Evolutionary conservation across 495 filamentous ascomycete species (phyloP), one percentile per base, ranked within the genome.

Genomic region (Lichenothelia convexa): DNA sequence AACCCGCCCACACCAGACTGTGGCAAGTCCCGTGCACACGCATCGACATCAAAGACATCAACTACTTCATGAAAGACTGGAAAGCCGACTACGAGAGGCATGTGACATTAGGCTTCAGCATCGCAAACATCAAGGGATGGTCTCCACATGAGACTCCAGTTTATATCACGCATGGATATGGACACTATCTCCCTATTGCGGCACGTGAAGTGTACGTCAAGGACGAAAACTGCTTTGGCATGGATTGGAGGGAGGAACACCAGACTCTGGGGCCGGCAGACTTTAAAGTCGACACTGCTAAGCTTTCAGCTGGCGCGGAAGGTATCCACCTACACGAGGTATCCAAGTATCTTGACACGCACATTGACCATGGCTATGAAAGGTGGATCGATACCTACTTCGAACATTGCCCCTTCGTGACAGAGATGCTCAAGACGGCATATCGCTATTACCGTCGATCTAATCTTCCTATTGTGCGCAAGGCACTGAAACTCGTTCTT

Each of bases 31-130:
- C 85, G 23, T 93, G 85, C 60, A 93, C 85, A 11, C 77, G 85
- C 18, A 92, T 93, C 43, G 85, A 92, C 51, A 93, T 93, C 62
- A 91, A 92, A 65, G 85, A 93, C 45, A 89, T 93, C 49, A 80
- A 71, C 21, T 92, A 85, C 50, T 93, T 93, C 65, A 87, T 92
- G 81, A 92, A 93, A 65, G 85, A 92, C 56, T 93, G 83, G 84
- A 87, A 80, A 59, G 84, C 81, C 12, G 85, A 93, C 48, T 91
- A 82, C 51, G 84, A 92, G 57, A 76, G 84, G 35, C 85, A 93
- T 52, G 70, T 86, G 38, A 75, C 65, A 47, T 72, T 82, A 43
- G 81, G 80, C 23, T 80, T 93, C 54, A 85, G 82, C 2, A 75
- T 91, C 23, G 83, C 75, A 50, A 92, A 93, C 49, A 87, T 93